Evolutionary conservation across 352 stramenopile species (phyloP).

Genomic region (Phytophthora melonis): DNA sequence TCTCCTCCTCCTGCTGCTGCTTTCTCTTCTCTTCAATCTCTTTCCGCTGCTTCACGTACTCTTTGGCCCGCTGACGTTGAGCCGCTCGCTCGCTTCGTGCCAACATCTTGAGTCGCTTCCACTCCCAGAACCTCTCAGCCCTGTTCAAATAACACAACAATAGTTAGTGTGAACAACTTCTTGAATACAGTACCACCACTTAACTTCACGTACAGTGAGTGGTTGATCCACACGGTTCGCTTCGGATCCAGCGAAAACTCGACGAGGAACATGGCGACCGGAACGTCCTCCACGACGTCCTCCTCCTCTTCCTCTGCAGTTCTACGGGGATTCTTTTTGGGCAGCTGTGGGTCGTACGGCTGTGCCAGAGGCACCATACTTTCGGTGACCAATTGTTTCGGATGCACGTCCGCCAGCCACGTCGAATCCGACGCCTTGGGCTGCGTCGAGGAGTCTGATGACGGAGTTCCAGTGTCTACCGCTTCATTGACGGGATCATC

Average conservation of each 20-base stretch:
- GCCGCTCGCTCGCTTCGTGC: slow-evolving; percentile 34
- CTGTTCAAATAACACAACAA: slow-evolving; percentile 23
- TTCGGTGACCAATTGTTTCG: slow-evolving; percentile 45
- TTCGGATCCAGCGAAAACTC: slow-evolving; percentile 75
- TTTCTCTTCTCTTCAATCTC: slow-evolving; percentile 19
- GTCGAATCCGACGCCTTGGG: slow-evolving; percentile 7
- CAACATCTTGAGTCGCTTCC: slow-evolving; percentile 47
- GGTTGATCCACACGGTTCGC: slow-evolving; percentile 72
- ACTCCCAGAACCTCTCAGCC: slow-evolving; percentile 60
- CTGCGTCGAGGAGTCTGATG: not conserved
- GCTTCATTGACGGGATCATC: not conserved
- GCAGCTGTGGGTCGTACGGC: slow-evolving; percentile 17
- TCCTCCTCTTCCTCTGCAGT: slow-evolving; percentile 22
- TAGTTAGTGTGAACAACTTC: slow-evolving; percentile 6
- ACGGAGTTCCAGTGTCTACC: not conserved
- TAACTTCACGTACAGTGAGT: slow-evolving; percentile 60
- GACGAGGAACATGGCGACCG: slow-evolving; percentile 72
- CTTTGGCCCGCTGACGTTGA: slow-evolving; percentile 22
- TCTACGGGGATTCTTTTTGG: slow-evolving; percentile 27
- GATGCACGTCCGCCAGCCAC: slow-evolving; percentile 42
- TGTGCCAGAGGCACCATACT: slow-evolving; percentile 33
- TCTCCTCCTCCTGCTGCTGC: slow-evolving; percentile 9
- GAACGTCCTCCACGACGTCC: slow-evolving; percentile 40
- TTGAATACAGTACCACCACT: not conserved
- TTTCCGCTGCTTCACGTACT: slow-evolving; percentile 25